Conservation (phyloP, 768 basidiomycete species). For the Lactarius sanguifluus region DNA sequence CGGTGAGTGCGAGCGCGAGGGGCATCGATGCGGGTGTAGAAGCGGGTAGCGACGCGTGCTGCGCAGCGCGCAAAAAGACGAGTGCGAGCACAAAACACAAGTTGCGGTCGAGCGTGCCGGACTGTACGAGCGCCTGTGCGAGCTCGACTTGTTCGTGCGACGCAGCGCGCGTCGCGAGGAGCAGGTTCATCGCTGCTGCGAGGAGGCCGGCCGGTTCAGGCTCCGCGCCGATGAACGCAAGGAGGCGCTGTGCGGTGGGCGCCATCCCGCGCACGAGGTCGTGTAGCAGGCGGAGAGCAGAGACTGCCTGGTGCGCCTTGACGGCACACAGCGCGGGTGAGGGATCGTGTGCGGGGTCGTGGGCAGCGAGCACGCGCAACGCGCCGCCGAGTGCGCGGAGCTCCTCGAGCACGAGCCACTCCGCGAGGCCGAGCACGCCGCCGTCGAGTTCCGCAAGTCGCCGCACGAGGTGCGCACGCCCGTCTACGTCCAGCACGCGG, state of each 20-base stretch:
- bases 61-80: constrained; percentile 33
- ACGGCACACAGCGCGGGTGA: constrained; percentile 33
- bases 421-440: constrained; percentile 55
- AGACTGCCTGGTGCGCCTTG: constrained; percentile 51
- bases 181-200: constrained; percentile 42
- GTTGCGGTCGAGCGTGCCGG: constrained; percentile 33
- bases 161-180: constrained; percentile 51
- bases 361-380: constrained; percentile 43
- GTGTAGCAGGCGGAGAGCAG: constrained; percentile 50
- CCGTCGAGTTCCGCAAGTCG: constrained; percentile 58
- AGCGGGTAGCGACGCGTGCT: constrained; percentile 32
- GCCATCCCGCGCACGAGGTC: constrained; percentile 46
- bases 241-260: constrained; percentile 44
- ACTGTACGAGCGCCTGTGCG: constrained; percentile 36
- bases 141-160: constrained; percentile 48
- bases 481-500: constrained; percentile 54
- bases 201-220: constrained; percentile 47
- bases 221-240: constrained; percentile 42
- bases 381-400: constrained; percentile 61
- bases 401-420: constrained; percentile 71
- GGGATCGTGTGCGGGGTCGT: constrained; percentile 38
- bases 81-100: constrained; percentile 32
- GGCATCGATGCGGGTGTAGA: constrained; percentile 10
- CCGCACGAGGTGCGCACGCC: constrained; percentile 47
- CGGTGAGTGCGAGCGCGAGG: constrained; percentile 20